phyloP scores from a whole-genome alignment of 2,329 filamentous ascomycete genomes.

The Aspergillus sclerotialis region DNA sequence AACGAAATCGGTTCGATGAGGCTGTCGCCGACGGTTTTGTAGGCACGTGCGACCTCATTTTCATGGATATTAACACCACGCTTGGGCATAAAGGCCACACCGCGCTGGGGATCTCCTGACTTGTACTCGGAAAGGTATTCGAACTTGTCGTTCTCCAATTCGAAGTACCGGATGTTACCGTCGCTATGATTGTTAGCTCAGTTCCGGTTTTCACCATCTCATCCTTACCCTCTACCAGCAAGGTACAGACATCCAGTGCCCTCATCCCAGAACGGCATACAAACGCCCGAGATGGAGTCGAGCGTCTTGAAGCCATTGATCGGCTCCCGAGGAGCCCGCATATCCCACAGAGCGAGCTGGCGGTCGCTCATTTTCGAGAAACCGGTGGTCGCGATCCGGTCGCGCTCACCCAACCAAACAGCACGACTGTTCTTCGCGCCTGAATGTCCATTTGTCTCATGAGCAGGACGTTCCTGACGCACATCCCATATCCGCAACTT shows the following conservation, averaged over 20 bases:
- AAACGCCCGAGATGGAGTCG: constrained; percentile 94
- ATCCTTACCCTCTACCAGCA: constrained; percentile 83
- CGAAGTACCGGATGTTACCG: constrained; percentile 98
- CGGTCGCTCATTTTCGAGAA: constrained; percentile 99
- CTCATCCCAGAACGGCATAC: constrained; percentile 99
- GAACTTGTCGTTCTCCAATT: constrained; percentile 98
- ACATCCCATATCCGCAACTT: constrained; percentile 97
- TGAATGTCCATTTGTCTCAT: constrained; percentile 77
- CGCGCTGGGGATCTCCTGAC: constrained; percentile 89
- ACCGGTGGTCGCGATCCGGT: constrained; percentile 90
- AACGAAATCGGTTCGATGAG: constrained; percentile 98
- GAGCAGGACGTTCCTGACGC: constrained; percentile 78
- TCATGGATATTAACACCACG: constrained; percentile 94
- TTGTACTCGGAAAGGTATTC: constrained; percentile 97
- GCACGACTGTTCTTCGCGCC: constrained; percentile 96
- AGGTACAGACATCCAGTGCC: constrained; percentile 92
- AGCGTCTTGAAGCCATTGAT: constrained; percentile 85
- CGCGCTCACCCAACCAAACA: constrained; percentile 96
- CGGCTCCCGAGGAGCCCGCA: constrained; percentile 68
- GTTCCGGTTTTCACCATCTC: neutral
- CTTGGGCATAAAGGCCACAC: constrained; percentile 89
- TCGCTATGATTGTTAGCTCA: constrained; percentile 52
- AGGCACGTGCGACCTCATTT: constrained; percentile 91
- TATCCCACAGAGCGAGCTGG: constrained; percentile 92
- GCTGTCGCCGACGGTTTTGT: constrained; percentile 91